These are phyloP conservation scores for Gilbertella persicaria DNA, from an alignment of 371 early-diverging fungal species.

Conservation along the genomic window DNA sequence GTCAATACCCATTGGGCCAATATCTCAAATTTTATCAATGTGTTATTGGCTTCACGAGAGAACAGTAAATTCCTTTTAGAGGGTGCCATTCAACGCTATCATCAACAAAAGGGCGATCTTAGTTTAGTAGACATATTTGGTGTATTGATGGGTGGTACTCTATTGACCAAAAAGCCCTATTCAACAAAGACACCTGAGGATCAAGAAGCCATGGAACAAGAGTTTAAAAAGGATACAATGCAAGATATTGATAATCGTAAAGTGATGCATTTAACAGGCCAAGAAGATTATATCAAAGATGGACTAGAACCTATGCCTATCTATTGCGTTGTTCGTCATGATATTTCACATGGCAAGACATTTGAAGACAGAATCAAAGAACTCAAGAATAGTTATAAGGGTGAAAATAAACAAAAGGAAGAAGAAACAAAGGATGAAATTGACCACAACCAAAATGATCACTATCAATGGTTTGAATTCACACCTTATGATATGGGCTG, in stretches of 20 bases:
- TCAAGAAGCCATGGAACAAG: slow-evolving; percentile 12
- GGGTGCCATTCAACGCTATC: slow-evolving; percentile 53
- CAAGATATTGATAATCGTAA: slow-evolving; percentile 7
- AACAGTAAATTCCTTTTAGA: slow-evolving; percentile 52
- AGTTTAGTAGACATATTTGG: slow-evolving; percentile 76
- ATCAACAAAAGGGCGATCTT: slow-evolving; percentile 47
- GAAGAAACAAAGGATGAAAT: slow-evolving; percentile 20
- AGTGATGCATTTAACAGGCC: slow-evolving; percentile 25
- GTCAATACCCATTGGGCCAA: slow-evolving; percentile 48
- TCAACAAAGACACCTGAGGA: background rate
- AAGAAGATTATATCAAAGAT: slow-evolving; percentile 53
- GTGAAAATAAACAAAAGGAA: background rate
- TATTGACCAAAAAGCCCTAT: slow-evolving; percentile 46
- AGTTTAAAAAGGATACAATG: slow-evolving; percentile 14
- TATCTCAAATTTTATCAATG: slow-evolving; percentile 36
- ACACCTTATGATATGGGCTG: slow-evolving; percentile 77
- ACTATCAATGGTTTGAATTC: slow-evolving; percentile 80
- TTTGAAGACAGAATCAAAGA: slow-evolving; percentile 10
- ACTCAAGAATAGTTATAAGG: background rate
- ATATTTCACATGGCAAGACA: slow-evolving; percentile 49
- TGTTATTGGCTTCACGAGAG: slow-evolving; percentile 36
- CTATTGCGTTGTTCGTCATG: slow-evolving; percentile 73
- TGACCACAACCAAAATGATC: slow-evolving; percentile 24
- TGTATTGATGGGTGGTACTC: slow-evolving; percentile 56
- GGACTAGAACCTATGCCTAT: slow-evolving; percentile 74